phyloP scores from a whole-genome alignment of 257 asterid genomes.

The Echium plantagineum region DNA sequence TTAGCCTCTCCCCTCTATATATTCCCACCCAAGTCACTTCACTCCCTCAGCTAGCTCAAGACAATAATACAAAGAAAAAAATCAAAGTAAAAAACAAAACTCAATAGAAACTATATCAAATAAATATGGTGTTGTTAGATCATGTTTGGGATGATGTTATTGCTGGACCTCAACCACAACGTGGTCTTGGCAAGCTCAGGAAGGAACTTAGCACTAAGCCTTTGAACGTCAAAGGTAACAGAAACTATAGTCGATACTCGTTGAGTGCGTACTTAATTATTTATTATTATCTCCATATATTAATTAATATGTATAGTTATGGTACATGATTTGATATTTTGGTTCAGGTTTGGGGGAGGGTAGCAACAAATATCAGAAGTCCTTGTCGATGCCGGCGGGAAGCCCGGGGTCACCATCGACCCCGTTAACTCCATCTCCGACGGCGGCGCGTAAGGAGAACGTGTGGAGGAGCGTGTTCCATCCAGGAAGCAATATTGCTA shows the following conservation, averaged over 20 bases:
- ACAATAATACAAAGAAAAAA: neutral
- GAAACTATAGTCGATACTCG: too few relatives aligned
- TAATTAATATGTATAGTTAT: too few relatives aligned
- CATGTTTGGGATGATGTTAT: constrained; percentile 86
- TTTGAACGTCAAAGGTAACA: constrained; percentile 37
- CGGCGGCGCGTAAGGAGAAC: constrained; percentile 48
- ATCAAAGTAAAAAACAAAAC: neutral
- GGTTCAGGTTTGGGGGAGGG: constrained; percentile 30
- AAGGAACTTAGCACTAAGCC: constrained; percentile 30
- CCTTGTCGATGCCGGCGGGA: constrained; percentile 49
- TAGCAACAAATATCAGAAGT: constrained; percentile 36
- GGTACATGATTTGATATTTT: neutral
- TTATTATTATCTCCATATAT: too few relatives aligned
- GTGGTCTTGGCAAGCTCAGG: constrained; percentile 76
- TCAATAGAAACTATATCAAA: too few relatives aligned
- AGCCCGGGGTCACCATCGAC: constrained; percentile 35
- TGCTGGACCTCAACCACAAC: constrained; percentile 83
- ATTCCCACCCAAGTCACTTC: constrained; percentile 1
- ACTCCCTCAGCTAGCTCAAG: too few relatives aligned
- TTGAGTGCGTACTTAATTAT: too few relatives aligned
- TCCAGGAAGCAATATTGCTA: constrained; percentile 86
- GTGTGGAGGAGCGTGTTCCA: constrained; percentile 98
- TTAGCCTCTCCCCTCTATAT: constrained; percentile 13
- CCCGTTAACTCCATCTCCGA: constrained; percentile 43
- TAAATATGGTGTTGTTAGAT: constrained; percentile 66